Evolutionary conservation across 2,329 filamentous ascomycete species (phyloP).

Genomic region (Penicillium sp.): DNA sequence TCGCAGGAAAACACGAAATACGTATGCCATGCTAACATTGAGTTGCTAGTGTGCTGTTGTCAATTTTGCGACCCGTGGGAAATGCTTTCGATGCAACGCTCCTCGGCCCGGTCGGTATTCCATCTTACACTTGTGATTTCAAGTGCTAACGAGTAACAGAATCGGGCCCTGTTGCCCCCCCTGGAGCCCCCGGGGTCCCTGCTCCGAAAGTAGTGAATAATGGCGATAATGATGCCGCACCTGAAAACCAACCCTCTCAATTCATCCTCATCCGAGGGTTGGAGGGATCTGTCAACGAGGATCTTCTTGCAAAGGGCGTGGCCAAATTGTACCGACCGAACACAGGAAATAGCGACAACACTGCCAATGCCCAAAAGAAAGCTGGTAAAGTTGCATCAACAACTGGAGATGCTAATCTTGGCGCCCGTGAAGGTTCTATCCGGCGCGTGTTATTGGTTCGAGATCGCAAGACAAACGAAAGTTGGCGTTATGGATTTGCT

Average conservation of each 20-base stretch:
- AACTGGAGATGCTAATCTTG: slow-evolving; percentile 64
- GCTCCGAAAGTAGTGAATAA: slow-evolving; percentile 53
- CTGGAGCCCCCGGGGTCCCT: slow-evolving; percentile 43
- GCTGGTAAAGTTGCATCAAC: slow-evolving; percentile 59
- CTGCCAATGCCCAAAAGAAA: slow-evolving; percentile 47
- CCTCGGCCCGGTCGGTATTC: slow-evolving; percentile 54
- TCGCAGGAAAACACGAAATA: neutral
- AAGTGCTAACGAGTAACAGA: slow-evolving; percentile 24
- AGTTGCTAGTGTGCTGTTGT: slow-evolving; percentile 55
- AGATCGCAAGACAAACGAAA: slow-evolving; percentile 71
- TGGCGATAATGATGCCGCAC: slow-evolving; percentile 59
- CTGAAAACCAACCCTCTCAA: slow-evolving; percentile 68
- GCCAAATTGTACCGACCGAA: slow-evolving; percentile 70
- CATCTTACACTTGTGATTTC: neutral
- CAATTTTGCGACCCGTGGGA: slow-evolving; percentile 61
- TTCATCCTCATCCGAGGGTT: slow-evolving; percentile 76
- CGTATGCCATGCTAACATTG: slow-evolving; percentile 5
- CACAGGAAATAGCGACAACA: slow-evolving; percentile 38
- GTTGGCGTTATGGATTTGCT: slow-evolving; percentile 81
- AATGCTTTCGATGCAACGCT: slow-evolving; percentile 64
- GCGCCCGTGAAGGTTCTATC: slow-evolving; percentile 74
- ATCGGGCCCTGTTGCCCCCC: slow-evolving; percentile 36
- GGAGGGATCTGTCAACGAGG: slow-evolving; percentile 71
- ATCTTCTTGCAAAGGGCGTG: slow-evolving; percentile 72
- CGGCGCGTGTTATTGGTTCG: slow-evolving; percentile 77